Conservation (phyloP, 495 filamentous ascomycete species). For the Aspergillus homomorphus region DNA sequence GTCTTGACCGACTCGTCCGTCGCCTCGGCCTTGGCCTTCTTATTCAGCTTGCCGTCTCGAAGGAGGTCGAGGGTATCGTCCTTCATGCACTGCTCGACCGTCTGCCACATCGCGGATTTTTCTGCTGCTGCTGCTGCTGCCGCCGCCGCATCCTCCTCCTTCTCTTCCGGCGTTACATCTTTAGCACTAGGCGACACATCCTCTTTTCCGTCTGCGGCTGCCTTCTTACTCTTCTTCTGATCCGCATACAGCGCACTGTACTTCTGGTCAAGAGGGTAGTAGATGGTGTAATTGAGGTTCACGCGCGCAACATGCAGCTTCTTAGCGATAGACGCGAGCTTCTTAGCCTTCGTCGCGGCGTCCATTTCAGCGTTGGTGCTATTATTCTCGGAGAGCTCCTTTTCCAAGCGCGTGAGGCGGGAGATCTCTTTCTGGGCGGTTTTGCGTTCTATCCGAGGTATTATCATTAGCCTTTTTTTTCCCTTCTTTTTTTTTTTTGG, state of each 20-base stretch:
- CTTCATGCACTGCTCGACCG: slow-evolving; percentile 66
- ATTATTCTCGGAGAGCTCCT: slow-evolving; percentile 41
- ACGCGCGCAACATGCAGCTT: slow-evolving; percentile 70
- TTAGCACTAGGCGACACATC: not conserved
- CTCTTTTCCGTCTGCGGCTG: slow-evolving; percentile 13
- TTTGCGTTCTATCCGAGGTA: slow-evolving; percentile 63
- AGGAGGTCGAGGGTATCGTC: slow-evolving; percentile 60
- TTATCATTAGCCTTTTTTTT: not conserved
- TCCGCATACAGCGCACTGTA: slow-evolving; percentile 76
- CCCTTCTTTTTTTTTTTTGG: no score
- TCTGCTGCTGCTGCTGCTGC: slow-evolving; percentile 26
- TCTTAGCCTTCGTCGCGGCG: slow-evolving; percentile 44
- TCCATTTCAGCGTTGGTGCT: slow-evolving; percentile 22
- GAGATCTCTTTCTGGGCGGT: slow-evolving; percentile 73
- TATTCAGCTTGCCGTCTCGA: slow-evolving; percentile 45
- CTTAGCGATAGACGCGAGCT: slow-evolving; percentile 44
- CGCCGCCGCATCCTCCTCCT: slow-evolving; percentile 17
- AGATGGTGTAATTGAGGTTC: slow-evolving; percentile 82
- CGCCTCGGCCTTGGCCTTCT: slow-evolving; percentile 21
- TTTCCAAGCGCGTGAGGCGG: slow-evolving; percentile 46
- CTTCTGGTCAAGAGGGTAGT: slow-evolving; percentile 72
- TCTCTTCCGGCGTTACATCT: slow-evolving; percentile 1
- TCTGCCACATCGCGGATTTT: slow-evolving; percentile 63
- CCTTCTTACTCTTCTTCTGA: slow-evolving; percentile 29
- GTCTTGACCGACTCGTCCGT: slow-evolving; percentile 16